These are phyloP conservation scores for Exophiala xenobiotica DNA, from an alignment of 2,329 filamentous ascomycete species.

Conservation along the genomic window DNA sequence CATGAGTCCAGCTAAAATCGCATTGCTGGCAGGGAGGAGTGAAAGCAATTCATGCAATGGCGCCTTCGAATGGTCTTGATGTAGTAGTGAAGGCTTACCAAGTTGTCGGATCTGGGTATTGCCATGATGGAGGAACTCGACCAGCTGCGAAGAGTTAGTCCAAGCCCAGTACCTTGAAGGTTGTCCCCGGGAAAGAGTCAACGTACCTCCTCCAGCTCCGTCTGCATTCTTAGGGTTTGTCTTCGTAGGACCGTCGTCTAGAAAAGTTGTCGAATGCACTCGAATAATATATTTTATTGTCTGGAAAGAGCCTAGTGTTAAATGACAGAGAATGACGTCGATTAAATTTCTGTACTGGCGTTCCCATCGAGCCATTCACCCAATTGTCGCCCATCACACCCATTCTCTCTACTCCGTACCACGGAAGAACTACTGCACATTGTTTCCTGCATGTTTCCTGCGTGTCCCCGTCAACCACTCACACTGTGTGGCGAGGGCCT, in stretches of 20 bases:
- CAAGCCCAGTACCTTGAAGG: too few species aligned
- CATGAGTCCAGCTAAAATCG: neutral
- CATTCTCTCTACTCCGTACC: too few species aligned
- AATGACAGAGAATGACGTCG: constrained; percentile 4
- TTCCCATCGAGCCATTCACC: neutral
- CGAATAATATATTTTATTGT: neutral
- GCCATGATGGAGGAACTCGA: constrained; percentile 88
- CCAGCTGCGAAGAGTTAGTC: constrained; percentile 68
- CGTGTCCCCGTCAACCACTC: too few species aligned
- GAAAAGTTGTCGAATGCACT: neutral
- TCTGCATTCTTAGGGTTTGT: constrained; percentile 62
- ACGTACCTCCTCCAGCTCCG: constrained; percentile 73
- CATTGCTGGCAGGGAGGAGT: too few species aligned
- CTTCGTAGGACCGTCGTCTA: neutral
- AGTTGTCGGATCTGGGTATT: constrained; percentile 87
- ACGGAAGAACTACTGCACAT: too few species aligned
- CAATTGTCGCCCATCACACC: too few species aligned
- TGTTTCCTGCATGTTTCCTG: too few species aligned
- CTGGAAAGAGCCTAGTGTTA: constrained; percentile 9
- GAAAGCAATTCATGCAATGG: too few species aligned
- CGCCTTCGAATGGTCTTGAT: too few species aligned
- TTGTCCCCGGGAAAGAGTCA: too few species aligned
- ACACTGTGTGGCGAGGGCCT: too few species aligned
- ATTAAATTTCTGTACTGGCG: neutral
- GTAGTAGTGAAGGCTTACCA: too few species aligned